Percentiles rank a stretch among this genome's conserved stretches.
These are phyloP conservation scores for Amphichorda felina DNA, from an alignment of 2,329 filamentous ascomycete species.

Conservation along the genomic window DNA sequence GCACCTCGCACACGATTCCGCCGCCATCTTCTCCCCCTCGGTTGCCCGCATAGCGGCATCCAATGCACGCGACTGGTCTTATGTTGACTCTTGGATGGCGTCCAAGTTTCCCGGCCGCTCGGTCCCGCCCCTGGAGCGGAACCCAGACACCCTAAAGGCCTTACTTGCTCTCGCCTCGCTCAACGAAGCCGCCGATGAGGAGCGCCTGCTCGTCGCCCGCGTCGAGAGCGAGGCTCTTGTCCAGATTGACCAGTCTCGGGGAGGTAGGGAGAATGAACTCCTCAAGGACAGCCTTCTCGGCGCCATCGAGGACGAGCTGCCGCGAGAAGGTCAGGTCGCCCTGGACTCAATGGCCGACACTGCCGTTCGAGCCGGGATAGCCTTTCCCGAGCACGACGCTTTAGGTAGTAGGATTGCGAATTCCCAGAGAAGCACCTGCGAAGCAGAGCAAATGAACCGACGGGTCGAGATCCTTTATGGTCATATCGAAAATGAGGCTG, in stretches of 20 bases:
- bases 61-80: constrained; percentile 83
- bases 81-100: constrained; percentile 72
- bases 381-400: constrained; percentile 32
- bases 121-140: constrained; percentile 72
- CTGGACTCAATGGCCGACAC: constrained; percentile 46
- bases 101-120: constrained; percentile 53
- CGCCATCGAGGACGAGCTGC: constrained; percentile 41
- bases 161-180: constrained; percentile 61
- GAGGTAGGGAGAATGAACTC: constrained; percentile 2
- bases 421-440: constrained; percentile 40
- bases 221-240: constrained; percentile 48
- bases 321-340: constrained; percentile 38
- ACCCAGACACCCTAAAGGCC: constrained; percentile 66
- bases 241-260: constrained; percentile 25
- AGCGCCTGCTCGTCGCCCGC: constrained; percentile 42
- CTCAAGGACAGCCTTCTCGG: constrained; percentile 31
- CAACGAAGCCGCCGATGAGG: constrained; percentile 71
- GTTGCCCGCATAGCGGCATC: constrained; percentile 65
- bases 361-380: constrained; percentile 35
- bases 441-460: constrained; percentile 41
- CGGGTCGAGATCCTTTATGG: constrained; percentile 44
- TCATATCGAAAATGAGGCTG: constrained; percentile 41
- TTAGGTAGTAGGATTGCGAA: constrained; percentile 41
- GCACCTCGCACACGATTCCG: constrained; percentile 12
- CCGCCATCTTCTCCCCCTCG: constrained; percentile 56